A percentile compares a stretch with the other conserved stretches of the same genome.
Evolutionary conservation across 208 protist genomes (phyloP).

Genomic region (Phytomonas sp.): DNA sequence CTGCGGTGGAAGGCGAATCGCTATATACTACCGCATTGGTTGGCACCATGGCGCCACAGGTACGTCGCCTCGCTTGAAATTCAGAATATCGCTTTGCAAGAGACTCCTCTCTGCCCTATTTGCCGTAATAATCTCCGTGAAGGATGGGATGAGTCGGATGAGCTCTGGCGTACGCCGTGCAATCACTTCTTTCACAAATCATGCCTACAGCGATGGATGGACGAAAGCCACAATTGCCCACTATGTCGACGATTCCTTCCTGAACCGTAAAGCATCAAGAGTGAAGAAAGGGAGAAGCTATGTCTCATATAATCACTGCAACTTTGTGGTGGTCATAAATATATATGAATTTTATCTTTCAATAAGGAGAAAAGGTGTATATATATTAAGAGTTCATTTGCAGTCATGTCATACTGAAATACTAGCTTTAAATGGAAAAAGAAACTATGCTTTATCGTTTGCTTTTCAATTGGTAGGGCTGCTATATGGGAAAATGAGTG

Average conservation of each 20-base stretch:
- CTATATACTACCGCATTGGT: constrained; percentile 14
- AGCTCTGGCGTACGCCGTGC: constrained; percentile 26
- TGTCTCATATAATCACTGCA: not conserved
- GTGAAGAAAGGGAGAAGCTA: not conserved
- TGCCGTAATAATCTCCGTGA: constrained; percentile 15
- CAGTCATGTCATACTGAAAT: not conserved
- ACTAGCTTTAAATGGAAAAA: not conserved
- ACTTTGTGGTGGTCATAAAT: not conserved
- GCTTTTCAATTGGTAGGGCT: not conserved
- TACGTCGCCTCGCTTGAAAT: constrained; percentile 14
- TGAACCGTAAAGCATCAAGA: constrained; percentile 12
- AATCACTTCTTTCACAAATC: constrained; percentile 25
- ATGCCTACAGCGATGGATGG: constrained; percentile 23
- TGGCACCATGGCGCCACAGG: constrained; percentile 19
- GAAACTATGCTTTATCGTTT: not conserved
- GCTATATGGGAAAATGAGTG: not conserved
- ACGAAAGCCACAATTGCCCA: constrained; percentile 20
- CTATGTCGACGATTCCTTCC: constrained; percentile 21
- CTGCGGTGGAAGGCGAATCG: constrained; percentile 4
- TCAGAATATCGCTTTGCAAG: constrained; percentile 6
- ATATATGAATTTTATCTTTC: not conserved
- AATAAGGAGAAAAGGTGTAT: not conserved
- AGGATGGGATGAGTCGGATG: constrained; percentile 11
- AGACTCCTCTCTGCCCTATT: constrained; percentile 19
- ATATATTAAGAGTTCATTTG: not conserved